Evolutionary conservation across 306 rosid genomes (phyloP), one percentile per base, ranked within the genome.

Genomic region (Vigna angularis): DNA sequence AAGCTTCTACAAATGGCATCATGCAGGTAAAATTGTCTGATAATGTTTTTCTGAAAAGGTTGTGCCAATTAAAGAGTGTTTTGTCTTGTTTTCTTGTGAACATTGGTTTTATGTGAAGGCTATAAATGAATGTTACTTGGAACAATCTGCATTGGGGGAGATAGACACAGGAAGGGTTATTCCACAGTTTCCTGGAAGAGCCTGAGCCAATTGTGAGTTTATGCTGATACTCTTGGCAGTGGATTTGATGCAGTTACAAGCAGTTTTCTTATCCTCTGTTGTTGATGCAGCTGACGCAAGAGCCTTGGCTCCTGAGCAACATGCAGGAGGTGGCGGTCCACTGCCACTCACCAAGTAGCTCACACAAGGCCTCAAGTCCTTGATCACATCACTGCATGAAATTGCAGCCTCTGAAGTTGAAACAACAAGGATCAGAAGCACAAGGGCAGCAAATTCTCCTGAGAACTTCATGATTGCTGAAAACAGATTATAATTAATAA

Each of bases 101-200:
- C 0, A 44, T 44, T 6, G 2, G 3, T 40, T 9, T 9, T 45
- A 11, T 45, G 15, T 3, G 49, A 3, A 45, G 15, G 49, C 16
- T 45, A 3, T 28, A 45, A 45, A 45, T 20, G 52, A 18, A 15
- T 7, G 4, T 75, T 79, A 93, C 97, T 83, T 89, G 82, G 97
- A 78, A 70, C 97, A 93, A 71, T 93, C 97, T 5, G 87, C 57
- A 76, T 70, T 79, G 14, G 94, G 83, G 0, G 98, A 91, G 75
- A 93, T n/a, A 42, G 9, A 1, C 66, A 82, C 56, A 18, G 96
- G 24, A 14, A 86, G 20, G 26, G 0, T 74, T 40, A 93, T 66
- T 34, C 98, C 96, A 72, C 98, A 93, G 63, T 88, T 88, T 9
- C 63, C 65, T 3, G 98, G 93, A 79, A 93, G 98, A 75, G 84